Evolutionary conservation across 306 rosid species (phyloP).

Genomic region (Begonia masoniana): DNA sequence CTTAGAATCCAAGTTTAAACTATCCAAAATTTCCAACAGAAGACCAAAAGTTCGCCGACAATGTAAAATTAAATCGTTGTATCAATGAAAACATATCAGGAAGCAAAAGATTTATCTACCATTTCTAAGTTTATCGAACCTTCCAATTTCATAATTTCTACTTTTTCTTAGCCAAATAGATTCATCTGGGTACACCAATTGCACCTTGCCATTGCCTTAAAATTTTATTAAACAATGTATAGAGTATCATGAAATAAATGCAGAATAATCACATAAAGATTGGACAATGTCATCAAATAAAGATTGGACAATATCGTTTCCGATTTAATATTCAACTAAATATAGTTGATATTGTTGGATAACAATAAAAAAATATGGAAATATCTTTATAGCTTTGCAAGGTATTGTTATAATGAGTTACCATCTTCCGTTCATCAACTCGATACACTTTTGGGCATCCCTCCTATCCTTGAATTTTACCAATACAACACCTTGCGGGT

Average conservation of each 20-base stretch:
- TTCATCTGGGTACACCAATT: no score
- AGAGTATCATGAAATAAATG: no score
- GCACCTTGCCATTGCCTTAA: no score
- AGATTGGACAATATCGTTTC: background rate
- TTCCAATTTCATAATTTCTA: no score
- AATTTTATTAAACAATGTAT: no score
- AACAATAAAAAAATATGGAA: background rate
- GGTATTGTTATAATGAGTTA: conserved; percentile 18
- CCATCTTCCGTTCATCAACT: conserved; percentile 96
- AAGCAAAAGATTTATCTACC: background rate
- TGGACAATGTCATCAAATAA: no score
- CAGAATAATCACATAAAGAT: no score
- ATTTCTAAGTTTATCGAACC: no score
- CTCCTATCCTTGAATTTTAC: conserved; percentile 77
- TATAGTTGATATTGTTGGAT: background rate
- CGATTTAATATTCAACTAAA: background rate
- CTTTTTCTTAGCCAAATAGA: no score
- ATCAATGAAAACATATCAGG: background rate
- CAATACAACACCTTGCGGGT: conserved; percentile 95
- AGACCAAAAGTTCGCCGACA: background rate
- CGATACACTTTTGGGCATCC: conserved; percentile 92
- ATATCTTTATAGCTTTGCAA: conserved; percentile 2
- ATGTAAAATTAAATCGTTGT: background rate
- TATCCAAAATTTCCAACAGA: background rate
- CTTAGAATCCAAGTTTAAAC: background rate